Evolutionary conservation across 768 basidiomycete genomes (phyloP).

Genomic region (Mycena rebaudengoi): DNA sequence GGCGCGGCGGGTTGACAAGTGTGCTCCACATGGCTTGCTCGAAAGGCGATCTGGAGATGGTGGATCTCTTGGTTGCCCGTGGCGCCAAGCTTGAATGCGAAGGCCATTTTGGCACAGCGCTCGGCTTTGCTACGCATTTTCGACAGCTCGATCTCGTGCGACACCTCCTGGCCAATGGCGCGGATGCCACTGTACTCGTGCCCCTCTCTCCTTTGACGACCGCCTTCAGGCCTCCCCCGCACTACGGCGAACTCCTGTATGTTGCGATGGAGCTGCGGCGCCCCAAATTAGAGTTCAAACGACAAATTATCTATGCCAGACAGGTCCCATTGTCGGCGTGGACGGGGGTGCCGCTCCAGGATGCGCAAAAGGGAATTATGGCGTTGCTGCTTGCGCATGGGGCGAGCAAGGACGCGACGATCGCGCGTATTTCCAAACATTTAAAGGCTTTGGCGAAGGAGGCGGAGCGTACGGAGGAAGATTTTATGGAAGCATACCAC

Average conservation of each 20-base stretch:
- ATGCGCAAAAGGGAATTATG: neutral
- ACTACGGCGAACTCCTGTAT: neutral
- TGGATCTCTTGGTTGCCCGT: neutral
- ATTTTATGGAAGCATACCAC: neutral
- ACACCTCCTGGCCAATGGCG: conserved; percentile 2
- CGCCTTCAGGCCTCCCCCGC: neutral
- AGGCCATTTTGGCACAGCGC: neutral
- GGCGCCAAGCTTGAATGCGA: neutral
- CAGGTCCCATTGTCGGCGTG: neutral
- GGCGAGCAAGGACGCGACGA: neutral
- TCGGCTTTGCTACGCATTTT: neutral
- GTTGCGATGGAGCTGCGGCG: neutral
- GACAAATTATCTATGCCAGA: no score
- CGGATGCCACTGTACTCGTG: neutral
- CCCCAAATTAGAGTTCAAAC: neutral
- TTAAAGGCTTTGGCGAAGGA: conserved; percentile 39
- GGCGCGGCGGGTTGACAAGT: neutral
- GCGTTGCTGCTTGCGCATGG: conserved; percentile 2
- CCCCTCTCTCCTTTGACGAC: neutral
- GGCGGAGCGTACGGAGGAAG: conserved; percentile 25
- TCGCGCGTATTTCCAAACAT: conserved; percentile 36
- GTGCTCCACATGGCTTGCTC: neutral
- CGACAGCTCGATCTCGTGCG: neutral
- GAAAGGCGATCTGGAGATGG: neutral
- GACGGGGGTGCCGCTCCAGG: neutral